These are phyloP conservation scores for Wickerhamiella vanderwaltii DNA, from an alignment of 805 yeast species.

Conservation along the genomic window DNA sequence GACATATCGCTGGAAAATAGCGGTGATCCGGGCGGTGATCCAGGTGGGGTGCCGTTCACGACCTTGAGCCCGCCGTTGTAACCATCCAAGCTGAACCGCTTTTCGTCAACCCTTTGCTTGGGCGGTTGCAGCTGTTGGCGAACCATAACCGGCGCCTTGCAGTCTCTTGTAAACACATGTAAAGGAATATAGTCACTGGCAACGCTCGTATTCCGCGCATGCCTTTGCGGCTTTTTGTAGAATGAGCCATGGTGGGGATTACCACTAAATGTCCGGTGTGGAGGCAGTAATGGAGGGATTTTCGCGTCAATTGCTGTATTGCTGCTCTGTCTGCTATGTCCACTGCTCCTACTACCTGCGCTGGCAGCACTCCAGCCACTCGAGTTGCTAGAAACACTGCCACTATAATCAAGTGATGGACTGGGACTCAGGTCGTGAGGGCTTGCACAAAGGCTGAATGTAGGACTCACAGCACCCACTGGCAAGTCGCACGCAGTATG, in stretches of 20 bases:
- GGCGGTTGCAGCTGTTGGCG: not conserved
- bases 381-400: conserved; percentile 8
- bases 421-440: conserved; percentile 1
- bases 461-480: not conserved
- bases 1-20: too few species aligned
- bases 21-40: conserved; percentile 1
- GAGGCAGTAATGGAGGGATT: conserved; percentile 11
- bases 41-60: conserved; percentile 7
- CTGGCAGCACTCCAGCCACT: conserved; percentile 5
- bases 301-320: conserved; percentile 8
- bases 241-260: conserved; percentile 9
- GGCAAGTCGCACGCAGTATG: not conserved
- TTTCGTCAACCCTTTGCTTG: not conserved
- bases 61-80: conserved; percentile 10
- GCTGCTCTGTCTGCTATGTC: not conserved
- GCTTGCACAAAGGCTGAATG: conserved; percentile 7
- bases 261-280: conserved; percentile 11
- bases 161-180: conserved; percentile 9
- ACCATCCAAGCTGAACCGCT: conserved; percentile 11
- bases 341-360: not conserved
- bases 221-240: not conserved
- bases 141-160: not conserved
- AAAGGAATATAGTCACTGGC: conserved; percentile 9
- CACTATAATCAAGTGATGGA: conserved; percentile 8
- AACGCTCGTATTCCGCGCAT: not conserved